Evolutionary conservation across 2,329 filamentous ascomycete genomes (phyloP).

Genomic region (Rhytidhysteron rufulum): DNA sequence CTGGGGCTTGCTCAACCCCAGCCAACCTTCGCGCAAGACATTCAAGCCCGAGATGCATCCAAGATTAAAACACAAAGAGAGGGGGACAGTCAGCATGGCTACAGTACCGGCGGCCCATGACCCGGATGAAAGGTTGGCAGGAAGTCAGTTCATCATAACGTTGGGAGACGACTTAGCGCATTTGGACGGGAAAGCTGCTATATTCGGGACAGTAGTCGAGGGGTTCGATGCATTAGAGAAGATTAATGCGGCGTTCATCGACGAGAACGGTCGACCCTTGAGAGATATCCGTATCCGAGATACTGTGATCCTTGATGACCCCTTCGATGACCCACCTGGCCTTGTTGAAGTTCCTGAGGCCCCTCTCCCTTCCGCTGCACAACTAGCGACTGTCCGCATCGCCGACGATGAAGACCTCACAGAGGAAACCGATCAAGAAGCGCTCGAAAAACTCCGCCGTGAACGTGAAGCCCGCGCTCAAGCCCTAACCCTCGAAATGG

Average conservation of each 20-base stretch:
- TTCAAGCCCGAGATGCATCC: constrained; percentile 82
- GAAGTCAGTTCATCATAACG: constrained; percentile 91
- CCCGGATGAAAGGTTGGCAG: constrained; percentile 76
- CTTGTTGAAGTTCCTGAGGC: constrained; percentile 74
- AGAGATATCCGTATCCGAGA: constrained; percentile 95
- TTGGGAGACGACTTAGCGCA: constrained; percentile 86
- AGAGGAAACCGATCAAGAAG: constrained; percentile 74
- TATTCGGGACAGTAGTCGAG: constrained; percentile 94
- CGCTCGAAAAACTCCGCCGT: constrained; percentile 72
- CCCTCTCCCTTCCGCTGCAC: constrained; percentile 75
- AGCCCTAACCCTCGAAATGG: constrained; percentile 93
- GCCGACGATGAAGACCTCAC: constrained; percentile 82
- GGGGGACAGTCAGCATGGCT: constrained; percentile 97
- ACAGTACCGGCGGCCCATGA: constrained; percentile 73
- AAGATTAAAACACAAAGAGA: constrained; percentile 82
- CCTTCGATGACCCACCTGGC: constrained; percentile 76
- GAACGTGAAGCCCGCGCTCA: constrained; percentile 91
- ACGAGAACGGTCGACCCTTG: constrained; percentile 79
- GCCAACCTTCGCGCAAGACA: constrained; percentile 60
- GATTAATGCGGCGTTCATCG: constrained; percentile 85
- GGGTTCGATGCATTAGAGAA: constrained; percentile 92
- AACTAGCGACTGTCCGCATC: constrained; percentile 88
- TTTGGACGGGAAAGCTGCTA: constrained; percentile 86
- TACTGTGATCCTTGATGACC: constrained; percentile 87
- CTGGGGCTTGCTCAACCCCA: constrained; percentile 75